A percentile compares a stretch with the other conserved stretches of the same genome.
Evolutionary conservation across 176 grass and related monocot species (phyloP).

Genomic region (Oryza coarctata): DNA sequence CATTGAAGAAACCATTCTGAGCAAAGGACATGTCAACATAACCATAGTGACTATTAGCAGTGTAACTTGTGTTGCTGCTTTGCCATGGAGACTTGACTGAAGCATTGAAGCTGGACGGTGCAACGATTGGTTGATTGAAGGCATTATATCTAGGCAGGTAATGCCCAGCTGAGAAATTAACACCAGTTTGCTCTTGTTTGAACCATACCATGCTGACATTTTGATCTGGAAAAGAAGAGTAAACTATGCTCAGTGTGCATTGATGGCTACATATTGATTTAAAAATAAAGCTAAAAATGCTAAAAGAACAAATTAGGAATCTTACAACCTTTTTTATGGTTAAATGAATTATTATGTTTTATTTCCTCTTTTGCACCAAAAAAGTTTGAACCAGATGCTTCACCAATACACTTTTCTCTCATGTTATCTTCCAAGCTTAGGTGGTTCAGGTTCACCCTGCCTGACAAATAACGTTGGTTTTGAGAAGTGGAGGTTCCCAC

Average conservation of each 20-base stretch:
- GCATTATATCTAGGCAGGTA: conserved; percentile 9
- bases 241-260: conserved; percentile 11
- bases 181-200: conserved; percentile 21
- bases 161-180: conserved; percentile 10
- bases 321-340: conserved; percentile 46
- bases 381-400: conserved; percentile 37
- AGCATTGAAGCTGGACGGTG: conserved; percentile 30
- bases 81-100: conserved; percentile 27
- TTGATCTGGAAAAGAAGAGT: conserved; percentile 29
- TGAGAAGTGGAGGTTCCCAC: conserved; percentile 22
- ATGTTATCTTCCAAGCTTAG: conserved; percentile 24
- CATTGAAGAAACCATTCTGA: conserved; percentile 28
- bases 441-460: conserved; percentile 39
- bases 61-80: conserved; percentile 24
- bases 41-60: conserved; percentile 13
- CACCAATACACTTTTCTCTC: conserved; percentile 26
- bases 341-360: conserved; percentile 34
- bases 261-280: conserved; percentile 28
- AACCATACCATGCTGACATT: conserved; percentile 22
- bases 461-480: conserved; percentile 26
- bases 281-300: conserved; percentile 3
- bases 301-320: neutral
- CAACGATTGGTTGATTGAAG: conserved; percentile 6
- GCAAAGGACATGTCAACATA: neutral
- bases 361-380: conserved; percentile 27